Evolutionary conservation across 768 basidiomycete species (phyloP).

Genomic region (Xerocomellus intermedius): DNA sequence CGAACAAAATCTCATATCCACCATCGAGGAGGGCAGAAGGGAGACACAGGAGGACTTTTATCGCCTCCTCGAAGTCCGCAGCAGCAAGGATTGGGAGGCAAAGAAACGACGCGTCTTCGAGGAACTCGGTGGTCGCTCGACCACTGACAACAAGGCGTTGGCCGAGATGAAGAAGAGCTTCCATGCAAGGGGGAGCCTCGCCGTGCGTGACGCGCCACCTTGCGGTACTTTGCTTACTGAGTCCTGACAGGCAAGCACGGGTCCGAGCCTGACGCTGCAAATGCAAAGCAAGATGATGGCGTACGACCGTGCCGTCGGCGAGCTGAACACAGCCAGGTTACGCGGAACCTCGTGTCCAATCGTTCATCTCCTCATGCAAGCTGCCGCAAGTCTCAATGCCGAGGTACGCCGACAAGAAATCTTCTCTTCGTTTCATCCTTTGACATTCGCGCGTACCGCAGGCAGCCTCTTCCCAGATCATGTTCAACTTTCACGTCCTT

Average conservation of each 20-base stretch:
- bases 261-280: slow-evolving; percentile 63
- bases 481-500: slow-evolving; percentile 71
- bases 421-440: not conserved
- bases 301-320: slow-evolving; percentile 80
- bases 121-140: slow-evolving; percentile 73
- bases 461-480: slow-evolving; percentile 56
- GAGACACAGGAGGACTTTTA: slow-evolving; percentile 88
- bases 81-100: slow-evolving; percentile 79
- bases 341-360: slow-evolving; percentile 75
- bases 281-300: slow-evolving; percentile 97
- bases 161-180: slow-evolving; percentile 62
- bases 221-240: slow-evolving; percentile 3
- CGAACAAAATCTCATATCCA: slow-evolving; percentile 91
- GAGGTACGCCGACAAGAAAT: slow-evolving; percentile 41
- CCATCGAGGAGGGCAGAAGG: slow-evolving; percentile 86
- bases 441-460: slow-evolving; percentile 26
- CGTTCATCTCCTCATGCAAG: slow-evolving; percentile 68
- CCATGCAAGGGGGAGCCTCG: slow-evolving; percentile 53
- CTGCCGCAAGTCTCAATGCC: slow-evolving; percentile 54
- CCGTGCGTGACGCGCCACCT: slow-evolving; percentile 38
- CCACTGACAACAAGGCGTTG: slow-evolving; percentile 52
- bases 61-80: slow-evolving; percentile 70
- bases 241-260: slow-evolving; percentile 37
- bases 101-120: slow-evolving; percentile 90
- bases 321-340: slow-evolving; percentile 72